Evolutionary conservation across 2,329 filamentous ascomycete genomes (phyloP).

Genomic region (Gliomastix tumulicola): DNA sequence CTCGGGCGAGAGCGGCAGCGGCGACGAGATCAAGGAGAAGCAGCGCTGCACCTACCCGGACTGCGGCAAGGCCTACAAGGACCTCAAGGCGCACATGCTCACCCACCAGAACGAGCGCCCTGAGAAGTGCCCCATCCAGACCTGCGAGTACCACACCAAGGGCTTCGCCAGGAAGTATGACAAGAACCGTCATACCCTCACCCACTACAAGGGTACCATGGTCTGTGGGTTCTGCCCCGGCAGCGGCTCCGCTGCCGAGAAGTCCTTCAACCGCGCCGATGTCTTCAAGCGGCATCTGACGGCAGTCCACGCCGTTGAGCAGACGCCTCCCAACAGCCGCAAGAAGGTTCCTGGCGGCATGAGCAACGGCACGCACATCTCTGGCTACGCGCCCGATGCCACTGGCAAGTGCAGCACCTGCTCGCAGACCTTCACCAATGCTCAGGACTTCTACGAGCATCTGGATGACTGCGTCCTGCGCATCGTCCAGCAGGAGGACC

Average conservation of each 20-base stretch:
- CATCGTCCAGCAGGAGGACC: conserved; percentile 66
- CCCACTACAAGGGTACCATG: conserved; percentile 97
- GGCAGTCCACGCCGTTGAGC: conserved; percentile 85
- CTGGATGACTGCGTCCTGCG: conserved; percentile 70
- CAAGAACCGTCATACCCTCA: conserved; percentile 90
- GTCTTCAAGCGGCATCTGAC: conserved; percentile 94
- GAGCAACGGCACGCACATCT: conserved; percentile 46
- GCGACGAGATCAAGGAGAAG: conserved; percentile 59
- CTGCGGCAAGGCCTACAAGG: conserved; percentile 82
- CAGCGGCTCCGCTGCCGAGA: conserved; percentile 80
- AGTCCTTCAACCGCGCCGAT: conserved; percentile 92
- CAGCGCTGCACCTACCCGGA: conserved; percentile 74
- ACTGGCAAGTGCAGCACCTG: conserved; percentile 96
- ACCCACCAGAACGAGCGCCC: conserved; percentile 87
- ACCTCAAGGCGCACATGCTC: conserved; percentile 89
- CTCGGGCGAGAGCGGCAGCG: conserved; percentile 52
- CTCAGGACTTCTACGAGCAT: conserved; percentile 98
- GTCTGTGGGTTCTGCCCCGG: conserved; percentile 92
- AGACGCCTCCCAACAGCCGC: conserved; percentile 84
- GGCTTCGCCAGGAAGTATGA: conserved; percentile 94
- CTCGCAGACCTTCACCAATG: conserved; percentile 81
- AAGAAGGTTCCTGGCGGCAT: conserved; percentile 50
- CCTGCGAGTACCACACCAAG: conserved; percentile 86
- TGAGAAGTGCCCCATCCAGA: conserved; percentile 89
- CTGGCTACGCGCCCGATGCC: conserved; percentile 66